Conservation (phyloP, 345 rosid genomes). For the Linum trigynum region DNA sequence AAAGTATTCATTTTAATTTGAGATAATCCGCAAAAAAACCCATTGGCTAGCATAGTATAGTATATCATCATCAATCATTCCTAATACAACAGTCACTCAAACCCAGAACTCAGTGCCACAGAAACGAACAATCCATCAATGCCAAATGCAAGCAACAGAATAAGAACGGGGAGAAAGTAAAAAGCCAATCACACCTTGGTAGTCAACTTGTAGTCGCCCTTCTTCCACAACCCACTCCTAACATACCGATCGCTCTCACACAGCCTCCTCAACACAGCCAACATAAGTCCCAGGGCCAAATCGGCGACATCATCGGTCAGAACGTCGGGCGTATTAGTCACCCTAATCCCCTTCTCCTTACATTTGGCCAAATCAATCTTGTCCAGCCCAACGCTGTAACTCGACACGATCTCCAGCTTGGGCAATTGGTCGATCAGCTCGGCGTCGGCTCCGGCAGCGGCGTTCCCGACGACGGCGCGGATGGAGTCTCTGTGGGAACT, state of each 20-base stretch:
- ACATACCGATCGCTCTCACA: conserved; percentile 59
- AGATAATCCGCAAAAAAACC: no score
- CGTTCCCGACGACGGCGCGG: conserved; percentile 69
- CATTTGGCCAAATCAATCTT: conserved; percentile 75
- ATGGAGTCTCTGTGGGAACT: conserved; percentile 34
- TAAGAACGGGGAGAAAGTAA: background rate
- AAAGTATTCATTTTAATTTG: no score
- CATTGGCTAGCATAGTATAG: no score
- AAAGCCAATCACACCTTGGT: conserved; percentile 44
- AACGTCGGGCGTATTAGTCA: conserved; percentile 85
- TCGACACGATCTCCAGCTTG: conserved; percentile 61
- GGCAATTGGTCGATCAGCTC: conserved; percentile 56
- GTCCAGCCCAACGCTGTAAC: conserved; percentile 75
- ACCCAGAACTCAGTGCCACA: no score
- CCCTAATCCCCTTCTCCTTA: conserved; percentile 53
- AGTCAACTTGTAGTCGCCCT: conserved; percentile 48
- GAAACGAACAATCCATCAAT: no score
- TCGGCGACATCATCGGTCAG: conserved; percentile 86
- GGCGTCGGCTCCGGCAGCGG: conserved; percentile 55
- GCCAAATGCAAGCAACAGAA: no score
- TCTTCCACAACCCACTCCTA: conserved; percentile 65
- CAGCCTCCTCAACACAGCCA: conserved; percentile 63
- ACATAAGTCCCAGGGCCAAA: conserved; percentile 59
- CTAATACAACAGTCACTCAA: no score
- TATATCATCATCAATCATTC: no score